Percentiles rank a stretch among this genome's conserved stretches.
These are phyloP conservation scores for Mentha longifolia DNA, from an alignment of 257 asterid species.

Conservation along the genomic window DNA sequence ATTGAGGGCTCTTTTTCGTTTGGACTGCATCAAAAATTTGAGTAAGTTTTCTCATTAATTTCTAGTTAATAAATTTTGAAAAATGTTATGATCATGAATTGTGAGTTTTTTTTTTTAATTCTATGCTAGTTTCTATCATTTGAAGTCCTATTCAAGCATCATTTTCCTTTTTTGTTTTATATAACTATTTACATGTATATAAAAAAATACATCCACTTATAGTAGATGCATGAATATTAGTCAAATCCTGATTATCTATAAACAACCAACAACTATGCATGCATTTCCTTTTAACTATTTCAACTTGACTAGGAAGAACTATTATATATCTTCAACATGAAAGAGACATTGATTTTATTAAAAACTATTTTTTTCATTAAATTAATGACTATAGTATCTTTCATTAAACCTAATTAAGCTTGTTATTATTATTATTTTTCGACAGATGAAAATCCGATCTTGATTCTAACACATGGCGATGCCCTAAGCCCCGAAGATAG, in stretches of 20 bases:
- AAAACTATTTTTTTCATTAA: too few species aligned
- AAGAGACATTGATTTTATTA: too few species aligned
- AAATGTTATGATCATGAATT: not conserved
- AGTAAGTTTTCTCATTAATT: conserved; percentile 41
- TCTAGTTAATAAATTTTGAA: not conserved
- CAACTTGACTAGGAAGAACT: not conserved
- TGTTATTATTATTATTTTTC: not conserved
- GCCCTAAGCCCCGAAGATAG: conserved; percentile 51
- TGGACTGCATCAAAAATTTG: conserved; percentile 45
- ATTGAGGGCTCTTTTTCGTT: conserved; percentile 49
- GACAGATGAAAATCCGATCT: conserved; percentile 64
- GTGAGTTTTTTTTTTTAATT: too few species aligned
- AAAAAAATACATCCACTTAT: not conserved
- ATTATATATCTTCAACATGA: too few species aligned
- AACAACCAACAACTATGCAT: not conserved
- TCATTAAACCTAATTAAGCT: not conserved
- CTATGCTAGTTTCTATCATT: too few species aligned
- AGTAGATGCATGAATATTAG: not conserved
- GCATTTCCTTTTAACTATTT: not conserved
- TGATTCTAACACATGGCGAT: conserved; percentile 74
- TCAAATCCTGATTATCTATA: not conserved
- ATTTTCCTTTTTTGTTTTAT: too few species aligned
- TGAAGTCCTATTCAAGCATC: not conserved
- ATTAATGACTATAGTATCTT: too few species aligned
- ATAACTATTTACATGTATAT: not conserved